Evolutionary conservation across 257 asterid genomes (phyloP).

Genomic region (Petrea volubilis): DNA sequence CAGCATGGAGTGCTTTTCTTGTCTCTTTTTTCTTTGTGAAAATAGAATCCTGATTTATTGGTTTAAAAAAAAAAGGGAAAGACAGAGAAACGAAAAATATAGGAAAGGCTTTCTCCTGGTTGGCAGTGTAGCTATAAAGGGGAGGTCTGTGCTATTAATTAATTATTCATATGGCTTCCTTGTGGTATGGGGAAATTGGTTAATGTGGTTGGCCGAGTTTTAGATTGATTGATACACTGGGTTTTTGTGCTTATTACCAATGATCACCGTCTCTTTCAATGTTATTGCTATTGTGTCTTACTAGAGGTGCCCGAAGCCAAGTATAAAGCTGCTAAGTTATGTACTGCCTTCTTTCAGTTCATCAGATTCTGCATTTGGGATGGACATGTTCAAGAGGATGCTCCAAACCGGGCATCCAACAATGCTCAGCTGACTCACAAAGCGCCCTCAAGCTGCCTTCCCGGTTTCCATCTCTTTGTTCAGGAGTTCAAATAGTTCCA

Average conservation of each 20-base stretch:
- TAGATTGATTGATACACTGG: constrained; percentile 8
- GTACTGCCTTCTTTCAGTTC: constrained; percentile 76
- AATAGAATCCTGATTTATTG: neutral
- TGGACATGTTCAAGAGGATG: constrained; percentile 96
- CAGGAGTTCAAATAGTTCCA: constrained; percentile 24
- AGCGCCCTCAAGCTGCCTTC: constrained; percentile 24
- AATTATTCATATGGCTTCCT: neutral
- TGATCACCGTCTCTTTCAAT: constrained; percentile 32
- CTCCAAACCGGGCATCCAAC: constrained; percentile 94
- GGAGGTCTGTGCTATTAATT: neutral
- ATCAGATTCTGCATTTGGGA: constrained; percentile 97
- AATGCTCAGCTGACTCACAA: constrained; percentile 74
- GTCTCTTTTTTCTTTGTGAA: neutral
- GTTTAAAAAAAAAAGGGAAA: no score
- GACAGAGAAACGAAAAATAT: no score
- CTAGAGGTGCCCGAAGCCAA: constrained; percentile 41
- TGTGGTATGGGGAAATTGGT: neutral
- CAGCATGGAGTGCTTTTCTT: neutral
- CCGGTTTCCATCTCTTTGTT: constrained; percentile 18
- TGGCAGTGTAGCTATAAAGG: neutral
- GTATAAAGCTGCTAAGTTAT: constrained; percentile 54
- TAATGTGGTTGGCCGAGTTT: constrained; percentile 1
- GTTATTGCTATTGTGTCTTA: constrained; percentile 29
- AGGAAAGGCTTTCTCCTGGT: neutral
- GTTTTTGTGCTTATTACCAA: constrained; percentile 13